A percentile compares a stretch with the other conserved stretches of the same genome.
Conservation (phyloP, 768 basidiomycete genomes). For the Mycena crocata region DNA sequence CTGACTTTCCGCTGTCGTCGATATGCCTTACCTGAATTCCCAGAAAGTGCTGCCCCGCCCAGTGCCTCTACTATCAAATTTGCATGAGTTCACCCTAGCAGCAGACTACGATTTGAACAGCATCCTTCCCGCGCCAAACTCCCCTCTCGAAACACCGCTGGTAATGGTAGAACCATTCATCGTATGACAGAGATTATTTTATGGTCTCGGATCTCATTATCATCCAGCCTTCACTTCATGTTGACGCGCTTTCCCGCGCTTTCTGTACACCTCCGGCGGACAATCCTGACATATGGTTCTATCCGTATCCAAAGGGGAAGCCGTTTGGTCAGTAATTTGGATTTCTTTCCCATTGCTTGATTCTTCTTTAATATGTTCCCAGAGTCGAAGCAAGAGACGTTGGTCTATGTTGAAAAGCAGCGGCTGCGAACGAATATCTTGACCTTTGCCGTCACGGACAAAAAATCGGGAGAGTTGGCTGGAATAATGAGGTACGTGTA, state of each 20-base stretch:
- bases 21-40: conserved; percentile 18
- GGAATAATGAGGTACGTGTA: conserved; percentile 31
- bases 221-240: conserved; percentile 31
- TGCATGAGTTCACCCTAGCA: conserved; percentile 32
- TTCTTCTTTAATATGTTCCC: not conserved
- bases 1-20: not conserved
- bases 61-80: conserved; percentile 11
- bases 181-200: conserved; percentile 4
- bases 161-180: conserved; percentile 33
- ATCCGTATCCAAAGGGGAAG: conserved; percentile 36
- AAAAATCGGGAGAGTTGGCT: conserved; percentile 28
- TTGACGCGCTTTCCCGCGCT: conserved; percentile 27
- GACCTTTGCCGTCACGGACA: conserved; percentile 35
- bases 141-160: conserved; percentile 26
- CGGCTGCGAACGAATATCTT: conserved; percentile 35
- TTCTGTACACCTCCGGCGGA: conserved; percentile 23
- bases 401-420: conserved; percentile 38
- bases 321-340: conserved; percentile 23
- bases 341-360: not conserved
- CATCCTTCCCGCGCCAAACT: conserved; percentile 23
- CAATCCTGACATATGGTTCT: conserved; percentile 32
- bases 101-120: conserved; percentile 36
- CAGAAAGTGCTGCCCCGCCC: conserved; percentile 16
- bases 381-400: conserved; percentile 35
- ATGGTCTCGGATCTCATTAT: not conserved